Evolutionary conservation across 176 grass and related monocot species (phyloP), one percentile per base, ranked within the genome.

Genomic region (Panicum miliaceum): DNA sequence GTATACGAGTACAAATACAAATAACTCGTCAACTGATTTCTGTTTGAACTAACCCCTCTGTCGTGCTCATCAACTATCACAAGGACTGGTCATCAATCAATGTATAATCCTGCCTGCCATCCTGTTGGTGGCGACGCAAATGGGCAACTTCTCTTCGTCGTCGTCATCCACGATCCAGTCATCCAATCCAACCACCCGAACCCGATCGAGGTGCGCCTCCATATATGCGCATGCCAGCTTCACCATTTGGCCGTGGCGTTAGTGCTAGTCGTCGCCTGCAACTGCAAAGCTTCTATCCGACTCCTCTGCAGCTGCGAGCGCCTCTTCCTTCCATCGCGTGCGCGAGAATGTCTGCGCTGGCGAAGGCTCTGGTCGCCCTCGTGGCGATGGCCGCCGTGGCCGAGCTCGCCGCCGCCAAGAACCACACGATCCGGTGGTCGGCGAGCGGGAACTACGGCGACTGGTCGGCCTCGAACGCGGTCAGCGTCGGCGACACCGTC

Each of bases 401-500:
- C 51, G 83, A 76, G 60, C 56, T 88, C 14, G 82, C 66, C 14
- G 77, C 77, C 12, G 78, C 45, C 46, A 86, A 60, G 63, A 86
- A 67, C 57, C 69, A 80, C 77, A 86, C 83, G 19, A 80, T 92
- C 63, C 22, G 29, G 37, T 92, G 90, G 90, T 41, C 78, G 50
- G 7, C 3, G 19, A 8, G 7, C 0, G 78, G 42, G 12, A 27
- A 87, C 68, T 86, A 87, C 52, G 48, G 54, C 54, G 81, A 84
- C 73, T 92, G 90, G 90, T 70, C 77, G 10, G 64, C 75, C 46
- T 13, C 5, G 54, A 84, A 80, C 73, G 23, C 32, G 2, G 80
- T 92, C 84, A 0, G 46, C 72, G 48, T 85, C 25, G 87, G 87
- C 45, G 90, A 92, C 80, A 86, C 71, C 88, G 84, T 92, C 75